Evolutionary conservation across 2,329 filamentous ascomycete genomes (phyloP).

Genomic region (Alternaria dauci): DNA sequence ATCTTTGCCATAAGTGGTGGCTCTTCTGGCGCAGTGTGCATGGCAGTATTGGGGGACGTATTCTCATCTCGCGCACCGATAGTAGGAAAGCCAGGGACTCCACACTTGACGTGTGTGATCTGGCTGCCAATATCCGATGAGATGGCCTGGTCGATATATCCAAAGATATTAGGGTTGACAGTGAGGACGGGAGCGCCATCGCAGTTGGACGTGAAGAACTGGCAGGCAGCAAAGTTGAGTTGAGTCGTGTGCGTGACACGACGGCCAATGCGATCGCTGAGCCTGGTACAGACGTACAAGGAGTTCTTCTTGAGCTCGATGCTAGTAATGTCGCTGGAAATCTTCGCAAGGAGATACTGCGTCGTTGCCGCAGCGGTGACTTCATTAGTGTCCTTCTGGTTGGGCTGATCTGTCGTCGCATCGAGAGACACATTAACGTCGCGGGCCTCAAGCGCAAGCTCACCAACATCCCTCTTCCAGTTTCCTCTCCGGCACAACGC

Average conservation of each 20-base stretch:
- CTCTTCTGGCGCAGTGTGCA: not conserved
- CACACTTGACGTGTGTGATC: not conserved
- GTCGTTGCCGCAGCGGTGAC: not conserved
- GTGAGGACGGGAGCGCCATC: not conserved
- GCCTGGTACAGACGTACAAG: not conserved
- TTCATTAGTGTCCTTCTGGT: not conserved
- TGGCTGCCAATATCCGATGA: not conserved
- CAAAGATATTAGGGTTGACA: not conserved
- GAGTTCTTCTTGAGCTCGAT: not conserved
- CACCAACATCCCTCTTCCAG: not conserved
- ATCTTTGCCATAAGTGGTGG: not conserved
- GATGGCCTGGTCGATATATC: not conserved
- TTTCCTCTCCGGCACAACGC: not conserved
- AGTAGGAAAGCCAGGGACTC: not conserved
- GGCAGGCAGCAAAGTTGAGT: not conserved
- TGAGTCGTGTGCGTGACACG: not conserved
- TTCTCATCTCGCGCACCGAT: not conserved
- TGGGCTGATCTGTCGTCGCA: not conserved
- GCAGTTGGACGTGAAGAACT: not conserved
- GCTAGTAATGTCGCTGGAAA: not conserved
- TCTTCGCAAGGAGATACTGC: not conserved
- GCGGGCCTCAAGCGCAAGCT: not conserved
- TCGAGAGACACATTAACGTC: not conserved
- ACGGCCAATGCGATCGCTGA: not conserved
- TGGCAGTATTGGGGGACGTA: rapidly evolving